These are phyloP conservation scores for Magnusiomyces tetraspermus DNA, from an alignment of 1,139 yeast genomes.

Conservation along the genomic window DNA sequence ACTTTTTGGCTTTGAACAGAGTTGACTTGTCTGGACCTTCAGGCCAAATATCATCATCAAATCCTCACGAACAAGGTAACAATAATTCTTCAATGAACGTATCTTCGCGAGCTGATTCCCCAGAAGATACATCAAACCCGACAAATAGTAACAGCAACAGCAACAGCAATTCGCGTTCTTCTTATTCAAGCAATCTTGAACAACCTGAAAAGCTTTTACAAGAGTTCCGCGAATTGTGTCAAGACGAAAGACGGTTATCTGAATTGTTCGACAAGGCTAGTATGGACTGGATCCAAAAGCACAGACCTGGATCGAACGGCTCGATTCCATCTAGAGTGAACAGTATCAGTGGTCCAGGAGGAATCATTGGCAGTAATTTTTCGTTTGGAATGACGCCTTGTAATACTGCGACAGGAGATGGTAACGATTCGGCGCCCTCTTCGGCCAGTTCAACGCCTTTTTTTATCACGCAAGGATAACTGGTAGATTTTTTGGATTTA, in stretches of 20 bases:
- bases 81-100: background rate
- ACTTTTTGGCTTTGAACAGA: conserved; percentile 30
- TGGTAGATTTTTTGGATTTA: background rate
- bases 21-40: conserved; percentile 15
- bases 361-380: background rate
- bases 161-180: background rate
- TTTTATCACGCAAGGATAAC: conserved; percentile 1
- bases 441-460: conserved; percentile 10
- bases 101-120: background rate
- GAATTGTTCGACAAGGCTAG: conserved; percentile 46
- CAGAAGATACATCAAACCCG: background rate
- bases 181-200: background rate
- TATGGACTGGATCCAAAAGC: conserved; percentile 13
- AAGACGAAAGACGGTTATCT: conserved; percentile 40
- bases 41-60: background rate
- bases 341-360: background rate
- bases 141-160: background rate
- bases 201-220: conserved; percentile 58
- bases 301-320: conserved; percentile 4
- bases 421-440: conserved; percentile 7
- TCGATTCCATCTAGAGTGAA: background rate
- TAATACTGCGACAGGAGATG: conserved; percentile 4
- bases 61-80: background rate
- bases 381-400: background rate
- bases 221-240: conserved; percentile 55